These are phyloP conservation scores for Neurospora sp. DNA, from an alignment of 495 filamentous ascomycete genomes.

Conservation along the genomic window DNA sequence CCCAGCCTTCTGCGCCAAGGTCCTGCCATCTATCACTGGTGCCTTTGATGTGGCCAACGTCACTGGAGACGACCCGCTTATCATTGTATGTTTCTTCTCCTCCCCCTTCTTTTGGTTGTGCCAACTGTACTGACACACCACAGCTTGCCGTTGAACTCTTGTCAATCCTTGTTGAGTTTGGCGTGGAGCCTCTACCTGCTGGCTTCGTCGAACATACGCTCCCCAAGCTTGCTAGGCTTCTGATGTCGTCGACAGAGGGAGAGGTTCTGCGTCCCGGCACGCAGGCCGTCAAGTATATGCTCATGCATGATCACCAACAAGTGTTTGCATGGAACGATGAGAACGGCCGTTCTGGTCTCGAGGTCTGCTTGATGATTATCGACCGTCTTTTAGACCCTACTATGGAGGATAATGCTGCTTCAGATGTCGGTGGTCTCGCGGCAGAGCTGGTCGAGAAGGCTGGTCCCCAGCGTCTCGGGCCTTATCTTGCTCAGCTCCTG, in stretches of 20 bases:
- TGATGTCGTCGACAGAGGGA: constrained; percentile 69
- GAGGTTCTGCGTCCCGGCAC: constrained; percentile 84
- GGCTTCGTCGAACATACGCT: constrained; percentile 78
- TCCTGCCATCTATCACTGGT: constrained; percentile 75
- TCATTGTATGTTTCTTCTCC: constrained; percentile 41
- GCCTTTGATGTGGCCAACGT: constrained; percentile 81
- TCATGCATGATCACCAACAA: constrained; percentile 78
- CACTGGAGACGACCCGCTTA: constrained; percentile 72
- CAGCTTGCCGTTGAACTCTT: constrained; percentile 78
- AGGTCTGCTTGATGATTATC: constrained; percentile 82
- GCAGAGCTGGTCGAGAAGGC: constrained; percentile 93
- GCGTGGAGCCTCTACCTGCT: constrained; percentile 69
- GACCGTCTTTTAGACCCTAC: constrained; percentile 77
- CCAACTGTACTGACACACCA: constrained; percentile 4
- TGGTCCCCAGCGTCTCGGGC: constrained; percentile 77
- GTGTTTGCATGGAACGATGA: constrained; percentile 72
- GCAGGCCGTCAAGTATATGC: constrained; percentile 73
- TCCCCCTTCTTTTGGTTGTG: not conserved
- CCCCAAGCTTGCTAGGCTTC: constrained; percentile 73
- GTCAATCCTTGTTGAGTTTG: constrained; percentile 68
- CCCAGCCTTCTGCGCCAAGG: constrained; percentile 71
- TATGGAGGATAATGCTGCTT: constrained; percentile 84
- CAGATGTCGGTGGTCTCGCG: constrained; percentile 88
- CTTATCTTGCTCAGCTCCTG: constrained; percentile 81
- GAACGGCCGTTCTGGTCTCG: constrained; percentile 69